A percentile compares a stretch with the other conserved stretches of the same genome.
These are phyloP conservation scores for Dianthus caryophyllus DNA, from an alignment of 148 eudicot genomes.

Conservation along the genomic window DNA sequence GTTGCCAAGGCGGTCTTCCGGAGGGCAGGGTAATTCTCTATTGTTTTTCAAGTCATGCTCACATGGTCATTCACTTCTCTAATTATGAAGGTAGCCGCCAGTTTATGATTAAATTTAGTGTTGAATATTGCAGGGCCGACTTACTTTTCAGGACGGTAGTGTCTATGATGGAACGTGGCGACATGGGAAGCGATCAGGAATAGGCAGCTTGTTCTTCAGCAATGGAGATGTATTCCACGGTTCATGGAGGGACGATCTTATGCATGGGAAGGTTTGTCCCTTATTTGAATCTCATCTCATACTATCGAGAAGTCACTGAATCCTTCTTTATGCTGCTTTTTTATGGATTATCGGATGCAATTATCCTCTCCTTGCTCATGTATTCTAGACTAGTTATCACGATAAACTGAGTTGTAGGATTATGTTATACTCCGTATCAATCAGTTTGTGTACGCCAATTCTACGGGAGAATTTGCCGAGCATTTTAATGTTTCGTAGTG, in stretches of 20 bases:
- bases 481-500: background rate
- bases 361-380: background rate
- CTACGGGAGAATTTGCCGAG: too few relatives aligned
- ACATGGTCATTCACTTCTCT: conserved; percentile 6
- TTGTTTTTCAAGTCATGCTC: background rate
- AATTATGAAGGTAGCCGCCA: background rate
- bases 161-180: conserved; percentile 94
- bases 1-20: conserved; percentile 90
- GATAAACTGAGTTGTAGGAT: background rate
- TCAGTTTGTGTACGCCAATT: too few relatives aligned
- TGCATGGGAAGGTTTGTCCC: conserved; percentile 89
- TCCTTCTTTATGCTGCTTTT: background rate
- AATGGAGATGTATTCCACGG: conserved; percentile 93
- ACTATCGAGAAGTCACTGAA: background rate
- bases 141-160: conserved; percentile 69
- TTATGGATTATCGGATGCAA: background rate
- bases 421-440: background rate
- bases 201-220: conserved; percentile 74
- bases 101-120: conserved; percentile 4
- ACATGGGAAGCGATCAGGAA: conserved; percentile 84
- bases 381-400: background rate
- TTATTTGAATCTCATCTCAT: background rate
- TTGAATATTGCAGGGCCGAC: conserved; percentile 49
- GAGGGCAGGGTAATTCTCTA: conserved; percentile 75
- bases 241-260: conserved; percentile 92